phyloP scores from a whole-genome alignment of 73 alveolate species.

The Symbiodinium natans region DNA sequence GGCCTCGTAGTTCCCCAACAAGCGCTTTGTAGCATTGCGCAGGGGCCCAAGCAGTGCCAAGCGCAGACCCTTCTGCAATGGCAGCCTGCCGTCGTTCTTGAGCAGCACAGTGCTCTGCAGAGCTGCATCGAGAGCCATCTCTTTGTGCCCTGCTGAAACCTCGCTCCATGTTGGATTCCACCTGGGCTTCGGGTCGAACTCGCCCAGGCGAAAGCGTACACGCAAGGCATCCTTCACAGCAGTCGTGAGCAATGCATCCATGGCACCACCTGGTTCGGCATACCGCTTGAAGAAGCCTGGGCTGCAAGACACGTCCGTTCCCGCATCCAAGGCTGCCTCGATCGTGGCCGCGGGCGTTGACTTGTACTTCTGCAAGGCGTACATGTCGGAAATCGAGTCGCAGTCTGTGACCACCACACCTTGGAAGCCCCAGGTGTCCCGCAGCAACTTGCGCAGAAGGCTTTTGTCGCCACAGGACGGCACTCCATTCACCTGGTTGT shows the following conservation, averaged over 20 bases:
- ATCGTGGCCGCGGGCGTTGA: constrained; percentile 30
- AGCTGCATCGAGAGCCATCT: constrained; percentile 54
- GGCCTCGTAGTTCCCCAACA: constrained; percentile 69
- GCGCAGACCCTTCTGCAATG: constrained; percentile 15
- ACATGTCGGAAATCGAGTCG: constrained; percentile 89
- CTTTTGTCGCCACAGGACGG: constrained; percentile 70
- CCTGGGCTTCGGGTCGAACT: constrained; percentile 1
- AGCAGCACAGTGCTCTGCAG: constrained; percentile 68
- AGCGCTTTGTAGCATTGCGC: constrained; percentile 48
- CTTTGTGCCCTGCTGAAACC: constrained; percentile 8
- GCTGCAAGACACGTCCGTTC: constrained; percentile 87
- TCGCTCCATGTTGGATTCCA: not conserved
- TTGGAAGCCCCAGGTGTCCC: constrained; percentile 58
- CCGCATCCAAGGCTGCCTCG: constrained; percentile 54
- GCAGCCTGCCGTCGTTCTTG: constrained; percentile 82
- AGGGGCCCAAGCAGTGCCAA: constrained; percentile 56
- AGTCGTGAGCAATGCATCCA: constrained; percentile 26
- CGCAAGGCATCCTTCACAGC: constrained; percentile 69
- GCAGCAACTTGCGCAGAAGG: constrained; percentile 22
- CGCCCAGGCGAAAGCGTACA: constrained; percentile 64
- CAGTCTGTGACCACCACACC: constrained; percentile 85
- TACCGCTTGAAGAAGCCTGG: constrained; percentile 77
- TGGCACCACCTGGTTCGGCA: constrained; percentile 24
- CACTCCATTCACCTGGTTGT: constrained; percentile 88
- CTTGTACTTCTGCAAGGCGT: constrained; percentile 30